Conservation (phyloP, 768 basidiomycete species). For the Tremella mesenterica region DNA sequence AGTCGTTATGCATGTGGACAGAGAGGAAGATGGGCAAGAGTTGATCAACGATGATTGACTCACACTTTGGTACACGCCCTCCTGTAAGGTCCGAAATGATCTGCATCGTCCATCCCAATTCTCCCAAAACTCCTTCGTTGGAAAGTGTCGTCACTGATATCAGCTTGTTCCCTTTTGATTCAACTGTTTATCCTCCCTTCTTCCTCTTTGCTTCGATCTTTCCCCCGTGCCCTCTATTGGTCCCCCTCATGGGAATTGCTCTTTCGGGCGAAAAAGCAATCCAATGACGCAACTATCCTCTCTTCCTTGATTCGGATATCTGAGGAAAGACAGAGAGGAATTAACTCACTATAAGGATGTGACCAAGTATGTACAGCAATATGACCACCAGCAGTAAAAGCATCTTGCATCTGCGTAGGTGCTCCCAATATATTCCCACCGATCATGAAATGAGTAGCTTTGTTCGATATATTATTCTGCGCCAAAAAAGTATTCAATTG, state of each 20-base stretch:
- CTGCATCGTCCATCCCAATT: constrained; percentile 74
- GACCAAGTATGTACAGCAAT: constrained; percentile 46
- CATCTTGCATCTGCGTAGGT: constrained; percentile 53
- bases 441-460: constrained; percentile 84
- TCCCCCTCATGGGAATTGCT: not conserved
- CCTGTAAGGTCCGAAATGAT: constrained; percentile 71
- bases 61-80: constrained; percentile 57
- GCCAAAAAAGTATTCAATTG: constrained; percentile 60
- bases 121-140: constrained; percentile 61
- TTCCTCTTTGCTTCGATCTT: too few species aligned
- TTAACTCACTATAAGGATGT: constrained; percentile 42
- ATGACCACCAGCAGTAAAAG: constrained; percentile 47
- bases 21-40: too few species aligned
- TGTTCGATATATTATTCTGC: constrained; percentile 49
- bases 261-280: too few species aligned
- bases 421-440: constrained; percentile 63
- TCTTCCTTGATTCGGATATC: too few species aligned
- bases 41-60: not conserved
- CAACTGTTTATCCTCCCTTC: too few species aligned
- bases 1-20: too few species aligned
- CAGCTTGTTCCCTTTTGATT: too few species aligned
- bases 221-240: not conserved
- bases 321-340: not conserved
- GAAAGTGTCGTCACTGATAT: constrained; percentile 46
- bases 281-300: too few species aligned